These are phyloP conservation scores for Guadua angustifolia DNA, from an alignment of 176 grass and related monocot species.

Conservation along the genomic window DNA sequence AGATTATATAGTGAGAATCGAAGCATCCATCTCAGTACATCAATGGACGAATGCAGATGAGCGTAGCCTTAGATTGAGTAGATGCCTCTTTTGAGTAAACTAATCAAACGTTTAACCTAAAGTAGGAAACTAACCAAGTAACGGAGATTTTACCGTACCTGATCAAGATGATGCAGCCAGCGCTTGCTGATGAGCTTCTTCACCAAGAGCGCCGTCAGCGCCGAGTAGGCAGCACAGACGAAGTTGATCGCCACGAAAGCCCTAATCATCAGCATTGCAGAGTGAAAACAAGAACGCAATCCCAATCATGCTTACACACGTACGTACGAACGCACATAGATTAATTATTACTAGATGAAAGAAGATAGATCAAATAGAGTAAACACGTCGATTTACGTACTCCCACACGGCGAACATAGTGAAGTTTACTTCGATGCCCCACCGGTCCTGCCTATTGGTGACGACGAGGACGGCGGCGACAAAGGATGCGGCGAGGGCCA, in stretches of 20 bases:
- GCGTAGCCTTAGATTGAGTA: too few relatives aligned
- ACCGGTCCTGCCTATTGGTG: constrained; percentile 41
- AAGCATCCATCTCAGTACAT: neutral
- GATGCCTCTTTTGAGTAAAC: too few relatives aligned
- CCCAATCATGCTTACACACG: neutral
- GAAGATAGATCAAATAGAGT: neutral
- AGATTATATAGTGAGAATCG: too few relatives aligned
- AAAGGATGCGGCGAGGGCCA: constrained; percentile 25
- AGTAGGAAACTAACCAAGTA: neutral
- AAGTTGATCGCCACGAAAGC: constrained; percentile 51
- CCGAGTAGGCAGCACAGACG: constrained; percentile 38
- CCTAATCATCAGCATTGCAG: constrained; percentile 1
- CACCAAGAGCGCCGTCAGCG: constrained; percentile 21
- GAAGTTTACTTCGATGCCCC: constrained; percentile 53
- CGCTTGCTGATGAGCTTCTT: neutral
- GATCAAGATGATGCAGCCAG: constrained; percentile 51
- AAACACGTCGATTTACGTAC: constrained; percentile 20
- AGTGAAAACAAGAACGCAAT: neutral
- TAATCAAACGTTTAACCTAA: too few relatives aligned
- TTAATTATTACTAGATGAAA: neutral
- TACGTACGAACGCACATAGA: neutral
- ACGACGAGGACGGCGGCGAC: constrained; percentile 46
- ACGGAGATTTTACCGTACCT: constrained; percentile 5
- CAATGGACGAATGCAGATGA: neutral
- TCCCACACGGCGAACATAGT: constrained; percentile 47